Conservation (phyloP, 352 stramenopile species). For the Aphanomyces stellatus region DNA sequence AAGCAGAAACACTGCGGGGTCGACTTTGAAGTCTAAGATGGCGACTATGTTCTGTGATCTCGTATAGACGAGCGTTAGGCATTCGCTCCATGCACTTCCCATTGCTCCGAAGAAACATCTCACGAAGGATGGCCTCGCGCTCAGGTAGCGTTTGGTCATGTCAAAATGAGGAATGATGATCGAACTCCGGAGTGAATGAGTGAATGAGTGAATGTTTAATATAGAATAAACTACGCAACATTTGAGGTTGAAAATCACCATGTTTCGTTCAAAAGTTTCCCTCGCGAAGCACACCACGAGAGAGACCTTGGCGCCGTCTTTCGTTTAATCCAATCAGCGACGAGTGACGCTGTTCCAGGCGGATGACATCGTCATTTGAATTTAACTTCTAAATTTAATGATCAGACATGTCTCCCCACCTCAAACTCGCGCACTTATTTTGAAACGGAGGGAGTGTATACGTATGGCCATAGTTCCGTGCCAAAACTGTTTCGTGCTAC, state of each 20-base stretch:
- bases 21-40: background rate
- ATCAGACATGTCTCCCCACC: background rate
- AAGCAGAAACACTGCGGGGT: background rate
- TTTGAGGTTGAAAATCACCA: background rate
- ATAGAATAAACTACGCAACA: background rate
- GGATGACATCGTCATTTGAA: background rate
- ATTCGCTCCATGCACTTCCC: background rate
- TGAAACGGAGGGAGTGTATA: background rate
- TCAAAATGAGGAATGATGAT: background rate
- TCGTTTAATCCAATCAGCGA: background rate
- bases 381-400: conserved; percentile 1
- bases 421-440: background rate
- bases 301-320: background rate
- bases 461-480: conserved; percentile 1
- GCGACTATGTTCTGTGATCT: conserved; percentile 22
- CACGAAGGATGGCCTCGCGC: background rate
- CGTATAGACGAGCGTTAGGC: conserved; percentile 21
- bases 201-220: conserved; percentile 2
- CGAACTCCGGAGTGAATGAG: background rate
- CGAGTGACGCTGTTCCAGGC: background rate
- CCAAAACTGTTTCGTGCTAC: background rate
- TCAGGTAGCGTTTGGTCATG: background rate
- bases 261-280: background rate
- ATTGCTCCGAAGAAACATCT: background rate
- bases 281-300: background rate